Evolutionary conservation across 2,329 filamentous ascomycete genomes (phyloP), one percentile per base, ranked within the genome.

Genomic region (Phialemonium atrogriseum): DNA sequence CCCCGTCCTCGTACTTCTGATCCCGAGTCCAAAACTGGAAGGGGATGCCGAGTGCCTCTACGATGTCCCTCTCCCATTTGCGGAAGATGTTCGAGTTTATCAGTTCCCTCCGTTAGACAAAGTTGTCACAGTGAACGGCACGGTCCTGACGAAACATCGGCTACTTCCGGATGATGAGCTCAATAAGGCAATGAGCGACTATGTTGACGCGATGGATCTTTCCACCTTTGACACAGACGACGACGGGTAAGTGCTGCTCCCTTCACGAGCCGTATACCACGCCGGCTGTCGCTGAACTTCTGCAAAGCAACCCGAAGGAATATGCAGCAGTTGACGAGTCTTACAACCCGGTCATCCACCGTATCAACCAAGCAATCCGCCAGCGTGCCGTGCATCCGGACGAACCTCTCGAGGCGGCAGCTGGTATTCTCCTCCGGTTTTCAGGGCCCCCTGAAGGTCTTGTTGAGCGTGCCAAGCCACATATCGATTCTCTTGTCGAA

Each of bases 161-260:
- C 79, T 93, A 37, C 65, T 98, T 2, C 91, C 91, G 0, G 79
- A 66, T 8, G 69, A 83, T 3, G 75, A 84, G 19, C 67, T 98
- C 15, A 70, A 75, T 33, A 62, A 80, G 29, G 81, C 86, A 1
- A 96, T 98, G 88, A 81, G 79, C 52, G 77, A 85, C 41, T 96
- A 89, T 45, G 86, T 98, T 7, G 86, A 96, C 52, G 77, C 75
- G 7, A 94, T 98, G 89, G 88, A 95, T 47, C 63, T 98, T 3
- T 81, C 80, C 1, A 67, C 56, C 0, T 77, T 80, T 47, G 80
- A 70, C 8, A 70, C 66, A 27, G 81, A 94, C 46, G 84, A 91
- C 27, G 73, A 88, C 25, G 84, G 80, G 75, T 84, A 58, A 47
- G 68, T 45, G 40, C 14, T 10, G 4, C 12, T 13, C 21, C 13